Percentiles rank a stretch among this genome's conserved stretches.
Evolutionary conservation across 1,284 basidiomycete genomes (phyloP).

Genomic region (Somion occarium): DNA sequence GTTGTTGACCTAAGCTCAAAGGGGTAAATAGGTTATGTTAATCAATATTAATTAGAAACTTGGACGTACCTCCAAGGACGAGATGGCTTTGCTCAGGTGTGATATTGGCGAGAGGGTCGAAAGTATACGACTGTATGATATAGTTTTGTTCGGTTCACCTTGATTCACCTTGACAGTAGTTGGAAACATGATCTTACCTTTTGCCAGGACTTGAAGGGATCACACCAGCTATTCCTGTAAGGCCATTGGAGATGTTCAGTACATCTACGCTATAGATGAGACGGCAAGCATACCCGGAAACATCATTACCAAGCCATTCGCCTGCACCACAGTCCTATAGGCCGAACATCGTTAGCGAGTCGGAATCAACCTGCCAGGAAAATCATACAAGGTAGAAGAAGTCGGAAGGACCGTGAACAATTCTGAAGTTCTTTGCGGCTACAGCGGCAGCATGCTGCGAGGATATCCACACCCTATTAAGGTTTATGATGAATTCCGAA

Average conservation of each 20-base stretch:
- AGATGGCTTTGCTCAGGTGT: conserved; percentile 43
- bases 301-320: conserved; percentile 65
- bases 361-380: not conserved
- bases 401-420: conserved; percentile 52
- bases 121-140: conserved; percentile 48
- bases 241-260: too few species aligned
- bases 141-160: not conserved
- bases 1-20: conserved; percentile 48
- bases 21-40: conserved; percentile 13
- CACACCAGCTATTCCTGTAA: conserved; percentile 53
- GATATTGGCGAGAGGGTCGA: conserved; percentile 64
- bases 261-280: too few species aligned
- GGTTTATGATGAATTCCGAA: too few species aligned
- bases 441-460: conserved; percentile 40
- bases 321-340: conserved; percentile 77
- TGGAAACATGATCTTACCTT: conserved; percentile 21
- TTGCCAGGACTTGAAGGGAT: conserved; percentile 77
- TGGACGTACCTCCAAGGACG: conserved; percentile 61
- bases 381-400: conserved; percentile 60
- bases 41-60: not conserved
- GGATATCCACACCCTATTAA: conserved; percentile 51
- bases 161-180: not conserved
- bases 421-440: conserved; percentile 40
- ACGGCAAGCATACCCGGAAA: conserved; percentile 30
- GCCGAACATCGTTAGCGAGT: too few species aligned